phyloP scores from a whole-genome alignment of 257 asterid species.

The Solanum etuberosum region DNA sequence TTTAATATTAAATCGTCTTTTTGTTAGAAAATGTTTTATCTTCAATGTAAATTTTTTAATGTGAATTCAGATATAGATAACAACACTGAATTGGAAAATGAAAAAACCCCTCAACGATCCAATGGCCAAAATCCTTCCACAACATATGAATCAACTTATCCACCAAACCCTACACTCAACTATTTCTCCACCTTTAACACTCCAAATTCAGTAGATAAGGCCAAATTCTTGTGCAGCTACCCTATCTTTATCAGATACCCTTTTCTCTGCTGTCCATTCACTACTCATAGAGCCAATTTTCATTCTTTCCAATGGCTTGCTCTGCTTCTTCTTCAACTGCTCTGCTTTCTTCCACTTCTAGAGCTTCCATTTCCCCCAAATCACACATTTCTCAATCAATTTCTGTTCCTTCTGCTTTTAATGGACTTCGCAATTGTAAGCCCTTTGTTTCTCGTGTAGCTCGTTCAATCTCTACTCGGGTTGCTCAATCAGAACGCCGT shows the following conservation, averaged over 20 bases:
- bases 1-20: fast-evolving
- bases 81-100: fast-evolving
- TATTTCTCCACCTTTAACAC: background rate
- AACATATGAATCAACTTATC: background rate
- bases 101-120: background rate
- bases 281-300: background rate
- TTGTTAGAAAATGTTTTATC: fast-evolving
- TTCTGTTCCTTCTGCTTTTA: slow-evolving; percentile 36
- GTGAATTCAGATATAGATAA: no score
- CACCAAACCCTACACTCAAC: background rate
- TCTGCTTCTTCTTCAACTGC: slow-evolving; percentile 38
- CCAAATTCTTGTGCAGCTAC: background rate
- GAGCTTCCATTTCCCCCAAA: slow-evolving; percentile 30
- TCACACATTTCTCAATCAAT: slow-evolving; percentile 7
- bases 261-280: background rate
- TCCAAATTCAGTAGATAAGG: background rate
- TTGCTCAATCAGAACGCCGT: slow-evolving; percentile 22
- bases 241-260: background rate
- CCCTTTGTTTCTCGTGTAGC: slow-evolving; percentile 17
- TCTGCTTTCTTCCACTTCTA: slow-evolving; percentile 37
- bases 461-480: slow-evolving; percentile 27
- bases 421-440: slow-evolving; percentile 5
- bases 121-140: background rate
- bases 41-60: fast-evolving
- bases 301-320: slow-evolving; percentile 29